phyloP scores from a whole-genome alignment of 176 grass and related monocot genomes.

The Puya raimondii region DNA sequence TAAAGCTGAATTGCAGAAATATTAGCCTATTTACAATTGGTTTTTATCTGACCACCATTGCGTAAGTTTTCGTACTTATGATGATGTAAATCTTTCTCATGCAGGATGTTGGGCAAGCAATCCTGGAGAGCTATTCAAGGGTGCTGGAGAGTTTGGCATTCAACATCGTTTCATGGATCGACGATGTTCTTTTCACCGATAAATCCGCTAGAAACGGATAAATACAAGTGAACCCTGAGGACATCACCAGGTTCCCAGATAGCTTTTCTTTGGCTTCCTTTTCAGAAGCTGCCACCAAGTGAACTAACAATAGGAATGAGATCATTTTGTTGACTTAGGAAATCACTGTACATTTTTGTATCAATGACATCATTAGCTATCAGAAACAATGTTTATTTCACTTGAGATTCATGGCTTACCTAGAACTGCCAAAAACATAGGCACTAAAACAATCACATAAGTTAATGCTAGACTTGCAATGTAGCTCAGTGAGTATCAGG shows the following conservation, averaged over 20 bases:
- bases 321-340: constrained; percentile 36
- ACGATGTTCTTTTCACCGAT: constrained; percentile 77
- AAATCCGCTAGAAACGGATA: constrained; percentile 39
- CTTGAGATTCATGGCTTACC: background rate
- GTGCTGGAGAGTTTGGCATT: constrained; percentile 91
- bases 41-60: too few species aligned
- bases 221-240: background rate
- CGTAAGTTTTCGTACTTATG: background rate
- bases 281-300: constrained; percentile 17
- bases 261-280: constrained; percentile 11
- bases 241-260: constrained; percentile 20
- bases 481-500: too few species aligned
- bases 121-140: constrained; percentile 96
- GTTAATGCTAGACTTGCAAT: too few species aligned
- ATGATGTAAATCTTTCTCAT: background rate
- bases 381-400: background rate
- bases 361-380: constrained; percentile 1
- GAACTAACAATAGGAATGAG: constrained; percentile 20
- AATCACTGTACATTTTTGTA: constrained; percentile 20
- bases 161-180: constrained; percentile 89
- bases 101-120: constrained; percentile 90
- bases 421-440: background rate
- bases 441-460: background rate
- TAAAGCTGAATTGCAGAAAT: background rate
- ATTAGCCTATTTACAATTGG: background rate